These are phyloP conservation scores for Penicillium expansum DNA, from an alignment of 2,329 filamentous ascomycete genomes.

Conservation along the genomic window DNA sequence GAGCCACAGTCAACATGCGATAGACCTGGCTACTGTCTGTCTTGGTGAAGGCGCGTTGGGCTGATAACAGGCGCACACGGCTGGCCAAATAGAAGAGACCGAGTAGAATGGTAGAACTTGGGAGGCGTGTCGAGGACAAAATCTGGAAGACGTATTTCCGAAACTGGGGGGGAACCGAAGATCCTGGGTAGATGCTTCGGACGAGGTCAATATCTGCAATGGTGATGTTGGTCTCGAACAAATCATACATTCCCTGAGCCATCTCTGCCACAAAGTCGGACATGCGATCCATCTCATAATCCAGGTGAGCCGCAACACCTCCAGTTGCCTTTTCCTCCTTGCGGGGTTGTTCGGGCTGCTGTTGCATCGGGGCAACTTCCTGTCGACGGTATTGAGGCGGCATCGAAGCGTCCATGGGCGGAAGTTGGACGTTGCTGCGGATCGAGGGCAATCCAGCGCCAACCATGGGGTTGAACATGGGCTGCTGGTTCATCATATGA, in stretches of 20 bases:
- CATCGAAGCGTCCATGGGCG: slow-evolving; percentile 43
- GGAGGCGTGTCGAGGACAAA: slow-evolving; percentile 81
- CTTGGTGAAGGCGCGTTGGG: slow-evolving; percentile 51
- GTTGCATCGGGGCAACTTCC: slow-evolving; percentile 34
- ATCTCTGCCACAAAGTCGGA: slow-evolving; percentile 92
- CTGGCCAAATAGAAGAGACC: slow-evolving; percentile 87
- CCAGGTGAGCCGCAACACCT: slow-evolving; percentile 88
- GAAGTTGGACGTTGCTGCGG: slow-evolving; percentile 39
- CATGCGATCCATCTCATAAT: slow-evolving; percentile 97
- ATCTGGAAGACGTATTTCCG: slow-evolving; percentile 91
- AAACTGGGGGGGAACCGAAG: slow-evolving; percentile 68
- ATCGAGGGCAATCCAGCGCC: slow-evolving; percentile 41
- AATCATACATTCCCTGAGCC: slow-evolving; percentile 69
- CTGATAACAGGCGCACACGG: slow-evolving; percentile 72
- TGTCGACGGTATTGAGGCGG: slow-evolving; percentile 43
- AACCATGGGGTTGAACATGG: slow-evolving; percentile 37
- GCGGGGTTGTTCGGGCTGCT: slow-evolving; percentile 35
- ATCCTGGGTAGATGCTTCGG: slow-evolving; percentile 62
- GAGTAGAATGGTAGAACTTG: slow-evolving; percentile 85
- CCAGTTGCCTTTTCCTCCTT: slow-evolving; percentile 70
- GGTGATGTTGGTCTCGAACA: slow-evolving; percentile 55
- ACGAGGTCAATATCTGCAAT: slow-evolving; percentile 62
- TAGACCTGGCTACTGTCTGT: slow-evolving; percentile 69
- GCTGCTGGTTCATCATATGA: slow-evolving; percentile 32
- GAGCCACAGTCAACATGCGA: slow-evolving; percentile 78